A percentile compares a stretch with the other conserved stretches of the same genome.
Conservation (phyloP, 2,329 filamentous ascomycete species). For the Diplocarpon mali region DNA sequence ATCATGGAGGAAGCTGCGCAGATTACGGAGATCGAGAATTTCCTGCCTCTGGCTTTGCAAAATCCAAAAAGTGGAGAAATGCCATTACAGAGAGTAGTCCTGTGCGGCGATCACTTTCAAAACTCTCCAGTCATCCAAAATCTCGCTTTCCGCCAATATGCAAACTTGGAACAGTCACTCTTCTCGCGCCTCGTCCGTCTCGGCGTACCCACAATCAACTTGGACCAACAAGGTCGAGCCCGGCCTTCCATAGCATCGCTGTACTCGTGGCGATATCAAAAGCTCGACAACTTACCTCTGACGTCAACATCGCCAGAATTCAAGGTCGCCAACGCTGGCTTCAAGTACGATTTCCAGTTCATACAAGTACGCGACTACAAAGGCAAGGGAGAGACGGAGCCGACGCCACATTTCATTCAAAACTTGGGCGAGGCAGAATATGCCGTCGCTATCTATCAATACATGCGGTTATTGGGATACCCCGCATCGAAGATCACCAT, state of each 20-base stretch:
- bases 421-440: conserved; percentile 97
- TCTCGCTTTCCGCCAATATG: conserved; percentile 85
- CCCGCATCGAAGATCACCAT: conserved; percentile 67
- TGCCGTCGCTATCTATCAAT: conserved; percentile 88
- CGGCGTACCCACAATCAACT: conserved; percentile 79
- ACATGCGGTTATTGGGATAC: conserved; percentile 93
- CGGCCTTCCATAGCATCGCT: conserved; percentile 77
- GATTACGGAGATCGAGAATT: conserved; percentile 94
- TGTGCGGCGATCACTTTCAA: conserved; percentile 92
- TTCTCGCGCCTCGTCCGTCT: conserved; percentile 86
- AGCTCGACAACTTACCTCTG: conserved; percentile 66
- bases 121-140: conserved; percentile 96
- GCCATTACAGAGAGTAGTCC: conserved; percentile 73
- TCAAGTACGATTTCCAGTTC: conserved; percentile 92
- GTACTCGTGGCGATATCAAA: conserved; percentile 87
- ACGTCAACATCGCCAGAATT: conserved; percentile 64
- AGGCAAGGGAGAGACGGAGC: conserved; percentile 76
- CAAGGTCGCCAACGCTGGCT: conserved; percentile 74
- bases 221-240: conserved; percentile 89
- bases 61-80: conserved; percentile 62
- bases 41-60: conserved; percentile 90
- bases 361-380: conserved; percentile 93
- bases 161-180: conserved; percentile 89
- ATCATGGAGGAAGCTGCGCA: conserved; percentile 98
- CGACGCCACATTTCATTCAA: conserved; percentile 88